phyloP scores from a whole-genome alignment of 495 filamentous ascomycete species.

The Thozetella sp. region DNA sequence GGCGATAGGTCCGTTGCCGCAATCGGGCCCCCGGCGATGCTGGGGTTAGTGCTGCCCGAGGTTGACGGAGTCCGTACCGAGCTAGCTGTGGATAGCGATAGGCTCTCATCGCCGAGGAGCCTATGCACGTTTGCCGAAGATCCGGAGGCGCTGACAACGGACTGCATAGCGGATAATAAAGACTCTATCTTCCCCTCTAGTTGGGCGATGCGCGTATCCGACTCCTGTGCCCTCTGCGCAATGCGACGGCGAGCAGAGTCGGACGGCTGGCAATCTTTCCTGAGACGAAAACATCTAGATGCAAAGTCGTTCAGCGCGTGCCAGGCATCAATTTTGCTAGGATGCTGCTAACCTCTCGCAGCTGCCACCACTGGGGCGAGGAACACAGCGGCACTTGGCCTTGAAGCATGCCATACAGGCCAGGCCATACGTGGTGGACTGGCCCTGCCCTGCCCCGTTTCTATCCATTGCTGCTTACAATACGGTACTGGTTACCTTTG shows the following conservation, averaged over 20 bases:
- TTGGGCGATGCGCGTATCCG: conserved; percentile 25
- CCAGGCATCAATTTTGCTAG: background rate
- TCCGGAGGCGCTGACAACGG: background rate
- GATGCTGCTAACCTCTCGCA: conserved; percentile 36
- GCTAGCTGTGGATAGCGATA: background rate
- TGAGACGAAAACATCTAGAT: conserved; percentile 45
- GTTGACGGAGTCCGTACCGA: background rate
- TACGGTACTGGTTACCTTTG: too few relatives aligned
- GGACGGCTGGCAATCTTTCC: conserved; percentile 41
- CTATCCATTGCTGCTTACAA: too few relatives aligned
- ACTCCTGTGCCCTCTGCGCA: conserved; percentile 6
- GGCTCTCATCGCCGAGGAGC: too few relatives aligned
- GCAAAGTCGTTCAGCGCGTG: background rate
- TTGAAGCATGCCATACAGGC: conserved; percentile 40
- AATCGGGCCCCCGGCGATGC: background rate
- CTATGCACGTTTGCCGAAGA: background rate
- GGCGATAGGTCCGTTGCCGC: background rate
- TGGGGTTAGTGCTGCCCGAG: background rate
- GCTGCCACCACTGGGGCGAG: conserved; percentile 17
- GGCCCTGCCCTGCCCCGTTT: too few relatives aligned
- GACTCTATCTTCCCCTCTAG: conserved; percentile 27
- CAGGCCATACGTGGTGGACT: conserved; percentile 31
- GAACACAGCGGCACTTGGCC: conserved; percentile 40
- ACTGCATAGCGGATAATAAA: background rate
- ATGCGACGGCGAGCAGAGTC: conserved; percentile 32